Percentiles rank a stretch among this genome's conserved stretches.
These are phyloP conservation scores for Mycena galericulata DNA, from an alignment of 768 basidiomycete species.

Conservation along the genomic window DNA sequence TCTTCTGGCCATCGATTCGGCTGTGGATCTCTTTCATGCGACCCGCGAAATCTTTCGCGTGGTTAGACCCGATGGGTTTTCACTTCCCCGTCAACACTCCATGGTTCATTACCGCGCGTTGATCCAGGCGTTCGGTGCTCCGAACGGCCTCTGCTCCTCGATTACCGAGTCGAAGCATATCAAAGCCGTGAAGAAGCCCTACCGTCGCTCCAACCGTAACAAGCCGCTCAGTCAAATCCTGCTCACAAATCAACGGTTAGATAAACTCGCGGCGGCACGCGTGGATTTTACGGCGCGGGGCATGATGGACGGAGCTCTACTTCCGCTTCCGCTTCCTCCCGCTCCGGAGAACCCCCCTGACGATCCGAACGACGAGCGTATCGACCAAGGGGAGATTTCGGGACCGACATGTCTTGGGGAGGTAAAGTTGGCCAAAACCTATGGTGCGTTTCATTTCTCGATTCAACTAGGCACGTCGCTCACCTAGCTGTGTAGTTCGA, in stretches of 20 bases:
- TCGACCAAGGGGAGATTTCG: background rate
- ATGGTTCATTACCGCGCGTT: conserved; percentile 33
- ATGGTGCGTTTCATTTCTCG: background rate
- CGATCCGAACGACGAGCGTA: conserved; percentile 1
- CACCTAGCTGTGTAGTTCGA: background rate
- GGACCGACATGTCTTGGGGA: conserved; percentile 4
- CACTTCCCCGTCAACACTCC: conserved; percentile 31
- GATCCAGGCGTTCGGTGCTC: too few species aligned
- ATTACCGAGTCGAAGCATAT: too few species aligned
- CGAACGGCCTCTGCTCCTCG: too few species aligned
- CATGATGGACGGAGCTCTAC: conserved; percentile 19
- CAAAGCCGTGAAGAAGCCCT: too few species aligned
- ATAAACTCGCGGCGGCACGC: too few species aligned
- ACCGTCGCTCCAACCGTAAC: too few species aligned
- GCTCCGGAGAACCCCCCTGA: background rate
- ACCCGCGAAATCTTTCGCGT: conserved; percentile 19
- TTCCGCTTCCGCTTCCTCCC: background rate
- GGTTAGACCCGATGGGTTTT: conserved; percentile 6
- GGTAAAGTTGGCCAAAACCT: conserved; percentile 10
- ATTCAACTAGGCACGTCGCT: background rate
- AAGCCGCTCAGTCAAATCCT: too few species aligned
- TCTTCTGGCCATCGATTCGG: conserved; percentile 1
- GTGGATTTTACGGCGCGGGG: conserved; percentile 11
- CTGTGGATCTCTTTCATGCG: conserved; percentile 21
- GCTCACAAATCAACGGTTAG: too few species aligned